Evolutionary conservation across 2,329 filamentous ascomycete genomes (phyloP).

Genomic region (Colletotrichum spinosum): DNA sequence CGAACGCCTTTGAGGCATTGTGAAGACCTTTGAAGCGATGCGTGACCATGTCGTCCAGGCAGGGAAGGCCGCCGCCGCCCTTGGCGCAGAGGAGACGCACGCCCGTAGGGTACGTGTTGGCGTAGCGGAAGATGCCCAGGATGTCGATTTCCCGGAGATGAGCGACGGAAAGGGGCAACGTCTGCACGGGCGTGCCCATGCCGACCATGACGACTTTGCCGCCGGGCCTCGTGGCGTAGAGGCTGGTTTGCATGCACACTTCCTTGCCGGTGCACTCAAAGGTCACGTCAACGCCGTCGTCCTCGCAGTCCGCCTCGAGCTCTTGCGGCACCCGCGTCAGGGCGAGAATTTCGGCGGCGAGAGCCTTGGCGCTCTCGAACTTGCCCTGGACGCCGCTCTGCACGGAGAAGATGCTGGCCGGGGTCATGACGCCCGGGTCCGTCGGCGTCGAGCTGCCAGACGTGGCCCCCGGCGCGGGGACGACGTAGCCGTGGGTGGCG

Average conservation of each 20-base stretch:
- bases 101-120: conserved; percentile 80
- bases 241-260: conserved; percentile 78
- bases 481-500: conserved; percentile 69
- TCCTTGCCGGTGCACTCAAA: conserved; percentile 86
- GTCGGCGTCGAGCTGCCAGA: conserved; percentile 62
- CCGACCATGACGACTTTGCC: conserved; percentile 82
- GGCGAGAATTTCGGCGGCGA: conserved; percentile 63
- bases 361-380: conserved; percentile 62
- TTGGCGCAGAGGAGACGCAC: conserved; percentile 69
- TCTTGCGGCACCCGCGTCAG: conserved; percentile 46
- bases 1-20: conserved; percentile 72
- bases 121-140: conserved; percentile 79
- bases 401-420: conserved; percentile 57
- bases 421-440: conserved; percentile 54
- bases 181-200: conserved; percentile 83
- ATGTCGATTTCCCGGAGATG: conserved; percentile 82
- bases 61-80: conserved; percentile 61
- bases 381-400: conserved; percentile 58
- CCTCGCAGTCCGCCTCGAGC: conserved; percentile 57
- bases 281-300: conserved; percentile 75
- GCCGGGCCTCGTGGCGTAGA: conserved; percentile 77
- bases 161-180: conserved; percentile 77
- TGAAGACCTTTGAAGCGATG: conserved; percentile 76
- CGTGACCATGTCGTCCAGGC: conserved; percentile 78
- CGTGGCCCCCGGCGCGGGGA: conserved; percentile 56